Base-by-base conservation (phyloP, 208 protist genomes). In the Kentomonas sorsogonicus region DNA sequence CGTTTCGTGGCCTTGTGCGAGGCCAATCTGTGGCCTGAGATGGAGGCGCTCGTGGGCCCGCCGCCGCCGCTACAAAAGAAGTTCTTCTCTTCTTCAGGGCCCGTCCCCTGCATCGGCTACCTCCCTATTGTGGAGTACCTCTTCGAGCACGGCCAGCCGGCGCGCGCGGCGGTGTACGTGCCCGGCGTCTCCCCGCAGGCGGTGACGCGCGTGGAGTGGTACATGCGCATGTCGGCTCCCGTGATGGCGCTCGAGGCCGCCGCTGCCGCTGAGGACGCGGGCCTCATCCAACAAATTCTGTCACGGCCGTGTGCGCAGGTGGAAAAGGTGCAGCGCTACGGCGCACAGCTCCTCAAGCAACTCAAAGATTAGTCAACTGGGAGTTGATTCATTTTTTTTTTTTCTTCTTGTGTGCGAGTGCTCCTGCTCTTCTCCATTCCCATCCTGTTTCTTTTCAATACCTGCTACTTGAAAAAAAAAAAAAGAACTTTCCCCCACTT, bases 241-340 rank as follows among this genome's bases (percentile, higher is more conserved):
- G n/a, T 64, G 18, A 69, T 75, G 63, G 80, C 72, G 25, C 53
- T 81, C 18, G 76, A 81, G 63, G 75, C 69, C 46, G 75, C 72
- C 1, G 76, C 69, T 53, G 64, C 53, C 33, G 69, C 56, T 13
- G 31, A 59, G 27, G 73, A 69, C 41, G 31, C 30, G 6, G 53
- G 48, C 0, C 55, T 87, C 13, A 73, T 87, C 54, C 40, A 70
- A 39, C 66, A 78, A n/a, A 63, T 83, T 6, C 54, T 83, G 61
- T n/a, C n/a, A n/a, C 66, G 67, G 22, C 66, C 62, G n/a, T 55
- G 73, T 1, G 69, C 54, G 5, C 55, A 43, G 22, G 59, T 63
- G 23, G 26, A 60, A 2, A 54, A n/a, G 34, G 53, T 70, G 48
- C 66, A 63, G 31, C 46, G 70, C 25, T 51, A 55, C 3, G 69